Evolutionary conservation across 805 yeast species (phyloP), one percentile per base, ranked within the genome.

Genomic region (Saccharomycopsis sp.): DNA sequence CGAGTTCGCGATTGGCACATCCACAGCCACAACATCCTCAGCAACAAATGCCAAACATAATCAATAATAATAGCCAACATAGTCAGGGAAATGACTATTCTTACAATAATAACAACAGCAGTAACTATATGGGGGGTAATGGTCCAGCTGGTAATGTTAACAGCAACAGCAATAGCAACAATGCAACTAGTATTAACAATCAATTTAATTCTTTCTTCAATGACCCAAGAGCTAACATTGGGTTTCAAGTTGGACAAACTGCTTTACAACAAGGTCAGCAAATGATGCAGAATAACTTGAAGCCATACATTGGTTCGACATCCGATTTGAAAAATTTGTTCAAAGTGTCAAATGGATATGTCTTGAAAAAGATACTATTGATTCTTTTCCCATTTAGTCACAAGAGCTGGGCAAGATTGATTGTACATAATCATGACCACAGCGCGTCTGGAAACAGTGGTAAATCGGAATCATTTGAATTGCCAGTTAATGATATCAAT

Each of bases 291-390:
- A 81, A 80, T 50, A 86, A 84, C 62, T 71, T 81, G 53, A 74
- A 54, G 24, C 67, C 70, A 50, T 58, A 78, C 44, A 52, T 53
- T 2, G 64, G 68, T 28, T 45, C 55, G 7, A 47, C 61, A 2
- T 60, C 72, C 14, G 80, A 84, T 44, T 64, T 93, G 54, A 81
- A 87, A 53, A 85, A 81, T 65, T 89, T 89, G 63, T 94, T 93
- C 70, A 86, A 85, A 63, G 96, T 93, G 16, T 82, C 95, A 38
- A 94, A 90, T 61, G 68, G 79, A 4, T 94, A 90, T 57, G 98
- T 93, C 11, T 59, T 83, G 50, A 70, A 70, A 28, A 93, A 93
- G 59, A 62, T 93, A 21, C 59, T 71, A 23, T 70, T 89, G 50
- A 80, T 94, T 20, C 58, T 93, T 26, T 80, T 88, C 61, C 99